A percentile compares a stretch with the other conserved stretches of the same genome.
phyloP scores from a whole-genome alignment of 2,329 filamentous ascomycete species.

The Talaromyces albobiverticillius region DNA sequence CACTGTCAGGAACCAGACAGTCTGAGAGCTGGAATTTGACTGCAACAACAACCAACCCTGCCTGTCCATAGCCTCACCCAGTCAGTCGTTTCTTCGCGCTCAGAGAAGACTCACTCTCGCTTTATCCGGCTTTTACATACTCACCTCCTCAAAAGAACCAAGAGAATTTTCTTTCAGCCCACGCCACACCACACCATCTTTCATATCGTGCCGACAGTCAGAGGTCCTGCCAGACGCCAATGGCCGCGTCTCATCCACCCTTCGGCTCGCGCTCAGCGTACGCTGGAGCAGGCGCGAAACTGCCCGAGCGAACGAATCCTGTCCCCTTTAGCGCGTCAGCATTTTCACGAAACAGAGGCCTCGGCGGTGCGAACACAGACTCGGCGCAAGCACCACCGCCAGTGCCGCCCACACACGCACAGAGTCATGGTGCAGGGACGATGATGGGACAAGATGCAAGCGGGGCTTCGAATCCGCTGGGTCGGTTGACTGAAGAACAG shows the following conservation, averaged over 20 bases:
- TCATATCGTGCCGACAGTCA: no score
- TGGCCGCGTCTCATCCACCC: slow-evolving; percentile 54
- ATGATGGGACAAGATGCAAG: slow-evolving; percentile 31
- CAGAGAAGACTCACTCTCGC: no score
- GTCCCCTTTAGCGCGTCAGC: slow-evolving; percentile 42
- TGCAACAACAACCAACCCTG: no score
- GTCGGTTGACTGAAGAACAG: slow-evolving; percentile 76
- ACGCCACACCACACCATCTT: no score
- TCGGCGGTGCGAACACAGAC: slow-evolving; percentile 23
- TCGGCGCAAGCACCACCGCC: slow-evolving; percentile 26
- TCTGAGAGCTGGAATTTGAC: no score
- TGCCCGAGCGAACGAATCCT: slow-evolving; percentile 48
- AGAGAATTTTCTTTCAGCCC: background rate
- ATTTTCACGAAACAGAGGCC: slow-evolving; percentile 40
- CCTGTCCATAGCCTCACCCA: background rate
- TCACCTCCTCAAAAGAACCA: no score
- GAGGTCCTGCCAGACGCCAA: slow-evolving; percentile 21
- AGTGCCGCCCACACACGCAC: slow-evolving; percentile 37
- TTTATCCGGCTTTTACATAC: no score
- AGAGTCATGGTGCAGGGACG: slow-evolving; percentile 28
- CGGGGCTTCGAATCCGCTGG: slow-evolving; percentile 47
- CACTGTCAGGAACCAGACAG: background rate
- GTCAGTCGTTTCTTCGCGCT: no score
- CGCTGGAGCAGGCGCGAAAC: slow-evolving; percentile 46
- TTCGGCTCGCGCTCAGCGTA: slow-evolving; percentile 56